Evolutionary conservation across 1,284 basidiomycete genomes (phyloP).

Genomic region (Boletus semigastroideus): DNA sequence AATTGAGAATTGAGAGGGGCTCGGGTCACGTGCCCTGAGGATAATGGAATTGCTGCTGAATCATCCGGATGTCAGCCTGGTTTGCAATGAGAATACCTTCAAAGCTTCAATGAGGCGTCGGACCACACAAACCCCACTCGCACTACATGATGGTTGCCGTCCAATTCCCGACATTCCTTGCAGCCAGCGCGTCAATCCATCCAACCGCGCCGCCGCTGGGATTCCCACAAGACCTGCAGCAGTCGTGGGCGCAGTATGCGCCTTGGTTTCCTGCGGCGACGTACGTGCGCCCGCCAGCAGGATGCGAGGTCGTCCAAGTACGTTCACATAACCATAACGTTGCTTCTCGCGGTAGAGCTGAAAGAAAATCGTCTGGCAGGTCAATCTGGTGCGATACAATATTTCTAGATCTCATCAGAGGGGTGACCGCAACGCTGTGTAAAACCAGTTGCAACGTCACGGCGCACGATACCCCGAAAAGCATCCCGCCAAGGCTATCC

Average conservation of each 20-base stretch:
- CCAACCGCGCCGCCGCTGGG: slow-evolving; percentile 12
- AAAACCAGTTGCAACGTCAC: slow-evolving; percentile 73
- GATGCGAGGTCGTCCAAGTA: slow-evolving; percentile 20
- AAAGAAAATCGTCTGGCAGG: slow-evolving; percentile 2
- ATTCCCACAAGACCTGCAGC: slow-evolving; percentile 14
- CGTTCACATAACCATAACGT: not conserved
- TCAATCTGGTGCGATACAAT: slow-evolving; percentile 14
- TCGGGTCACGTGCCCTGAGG: no score
- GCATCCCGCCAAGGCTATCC: slow-evolving; percentile 44
- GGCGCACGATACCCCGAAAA: slow-evolving; percentile 77
- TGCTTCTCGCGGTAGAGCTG: no score
- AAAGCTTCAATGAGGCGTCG: no score
- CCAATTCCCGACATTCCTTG: not conserved
- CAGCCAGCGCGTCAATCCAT: slow-evolving; percentile 6
- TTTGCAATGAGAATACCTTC: no score
- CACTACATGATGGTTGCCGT: slow-evolving; percentile 2
- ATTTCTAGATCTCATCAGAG: not conserved
- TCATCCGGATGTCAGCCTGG: no score
- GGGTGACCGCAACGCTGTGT: not conserved
- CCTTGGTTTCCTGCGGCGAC: slow-evolving; percentile 17
- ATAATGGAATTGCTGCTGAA: no score
- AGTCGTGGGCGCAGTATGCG: slow-evolving; percentile 16
- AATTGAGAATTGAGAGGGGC: no score
- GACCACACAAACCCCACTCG: not conserved
- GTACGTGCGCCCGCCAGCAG: slow-evolving; percentile 14